Conservation (phyloP, 2,329 filamentous ascomycete genomes). For the Xenosphaeropsis pyriputrescens region DNA sequence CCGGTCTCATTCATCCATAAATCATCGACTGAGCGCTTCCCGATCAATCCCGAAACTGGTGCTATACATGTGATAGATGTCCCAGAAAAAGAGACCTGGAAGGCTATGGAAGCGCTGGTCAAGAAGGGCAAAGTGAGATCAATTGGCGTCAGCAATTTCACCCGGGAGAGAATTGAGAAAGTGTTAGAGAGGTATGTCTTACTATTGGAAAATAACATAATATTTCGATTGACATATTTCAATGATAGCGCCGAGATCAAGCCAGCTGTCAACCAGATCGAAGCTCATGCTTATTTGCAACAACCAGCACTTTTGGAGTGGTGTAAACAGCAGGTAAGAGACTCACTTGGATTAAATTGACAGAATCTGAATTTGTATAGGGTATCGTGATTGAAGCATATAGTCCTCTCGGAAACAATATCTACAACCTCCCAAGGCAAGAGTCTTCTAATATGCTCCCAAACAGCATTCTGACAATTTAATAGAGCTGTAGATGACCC, state of each 20-base stretch:
- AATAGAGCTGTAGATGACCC: slow-evolving; percentile 31
- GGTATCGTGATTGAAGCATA: slow-evolving; percentile 48
- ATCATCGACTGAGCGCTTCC: slow-evolving; percentile 3
- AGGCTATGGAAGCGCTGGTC: slow-evolving; percentile 54
- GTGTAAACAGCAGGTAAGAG: slow-evolving; percentile 23
- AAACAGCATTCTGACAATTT: slow-evolving; percentile 14
- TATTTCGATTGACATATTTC: too few relatives aligned
- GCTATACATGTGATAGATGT: slow-evolving; percentile 7
- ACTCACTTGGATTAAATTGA: background rate
- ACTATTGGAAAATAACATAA: background rate
- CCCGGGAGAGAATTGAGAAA: slow-evolving; percentile 23
- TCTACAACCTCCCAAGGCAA: slow-evolving; percentile 21
- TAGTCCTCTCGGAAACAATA: slow-evolving; percentile 47
- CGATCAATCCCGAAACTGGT: slow-evolving; percentile 5
- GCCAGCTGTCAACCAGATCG: slow-evolving; percentile 54
- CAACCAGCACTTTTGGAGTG: slow-evolving; percentile 40
- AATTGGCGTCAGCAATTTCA: slow-evolving; percentile 47
- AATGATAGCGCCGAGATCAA: slow-evolving; percentile 28
- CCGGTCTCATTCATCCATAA: slow-evolving; percentile 3
- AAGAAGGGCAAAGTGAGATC: slow-evolving; percentile 39
- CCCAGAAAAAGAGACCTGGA: slow-evolving; percentile 37
- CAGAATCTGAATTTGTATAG: slow-evolving; percentile 16
- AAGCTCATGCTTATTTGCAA: slow-evolving; percentile 55
- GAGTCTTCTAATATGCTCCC: background rate
- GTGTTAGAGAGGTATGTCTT: slow-evolving; percentile 23